These are phyloP conservation scores for Blastobotrys americana DNA, from an alignment of 805 yeast species.

Conservation along the genomic window DNA sequence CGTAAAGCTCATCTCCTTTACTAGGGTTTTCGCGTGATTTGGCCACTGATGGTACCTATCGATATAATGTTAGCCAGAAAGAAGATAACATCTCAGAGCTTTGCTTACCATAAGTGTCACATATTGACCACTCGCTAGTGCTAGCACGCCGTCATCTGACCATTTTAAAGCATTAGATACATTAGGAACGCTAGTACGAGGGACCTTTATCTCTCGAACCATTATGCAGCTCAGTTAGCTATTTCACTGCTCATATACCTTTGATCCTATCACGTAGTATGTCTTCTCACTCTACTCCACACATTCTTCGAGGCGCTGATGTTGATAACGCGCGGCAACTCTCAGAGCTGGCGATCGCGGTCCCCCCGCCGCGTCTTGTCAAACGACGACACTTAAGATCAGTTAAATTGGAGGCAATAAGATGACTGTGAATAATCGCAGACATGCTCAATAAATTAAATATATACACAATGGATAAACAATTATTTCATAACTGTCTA, in stretches of 20 bases:
- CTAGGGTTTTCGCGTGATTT: constrained; percentile 5
- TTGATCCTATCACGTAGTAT: no score
- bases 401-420: no score
- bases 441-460: no score
- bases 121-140: constrained; percentile 10
- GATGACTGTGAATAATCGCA: no score
- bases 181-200: constrained; percentile 3
- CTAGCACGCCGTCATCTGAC: constrained; percentile 21
- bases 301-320: no score
- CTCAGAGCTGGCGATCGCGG: no score
- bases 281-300: no score
- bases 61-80: neutral
- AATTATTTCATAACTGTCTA: neutral
- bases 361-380: no score
- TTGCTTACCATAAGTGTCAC: constrained; percentile 11
- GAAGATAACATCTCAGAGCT: constrained; percentile 3
- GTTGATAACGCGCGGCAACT: no score
- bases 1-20: constrained; percentile 11
- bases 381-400: no score
- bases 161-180: constrained; percentile 17
- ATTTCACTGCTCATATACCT: no score
- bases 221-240: no score
- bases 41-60: constrained; percentile 7
- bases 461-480: neutral
- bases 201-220: constrained; percentile 8